Conservation (phyloP, 306 rosid genomes). For the Trifolium dubium region DNA sequence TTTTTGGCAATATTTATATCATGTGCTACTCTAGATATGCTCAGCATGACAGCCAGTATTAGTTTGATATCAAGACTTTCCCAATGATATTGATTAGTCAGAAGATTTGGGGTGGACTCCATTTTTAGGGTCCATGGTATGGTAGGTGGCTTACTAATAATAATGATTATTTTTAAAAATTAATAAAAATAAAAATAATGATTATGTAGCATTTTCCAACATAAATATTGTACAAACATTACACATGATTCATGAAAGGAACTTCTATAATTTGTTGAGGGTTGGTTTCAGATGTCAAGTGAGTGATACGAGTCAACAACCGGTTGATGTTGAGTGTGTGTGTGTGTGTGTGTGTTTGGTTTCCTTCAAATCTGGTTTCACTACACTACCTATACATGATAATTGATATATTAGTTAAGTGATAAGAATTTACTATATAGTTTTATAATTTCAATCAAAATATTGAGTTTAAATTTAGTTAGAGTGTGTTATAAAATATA, state of each 20-base stretch:
- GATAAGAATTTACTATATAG: too few species aligned
- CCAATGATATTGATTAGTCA: not conserved
- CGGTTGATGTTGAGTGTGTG: not conserved
- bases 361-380: not conserved
- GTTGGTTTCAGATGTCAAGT: slow-evolving; percentile 5
- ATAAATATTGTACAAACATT: slow-evolving; percentile 2
- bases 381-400: too few species aligned
- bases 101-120: not conserved
- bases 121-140: not conserved
- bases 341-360: not conserved
- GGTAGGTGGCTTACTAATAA: not conserved
- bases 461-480: too few species aligned
- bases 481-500: too few species aligned
- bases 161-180: not conserved
- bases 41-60: not conserved
- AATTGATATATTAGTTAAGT: too few species aligned
- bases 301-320: not conserved
- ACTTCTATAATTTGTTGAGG: not conserved
- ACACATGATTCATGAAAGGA: slow-evolving; percentile 5
- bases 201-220: not conserved
- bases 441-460: too few species aligned
- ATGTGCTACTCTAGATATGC: too few species aligned
- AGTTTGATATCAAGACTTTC: not conserved
- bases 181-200: not conserved
- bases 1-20: too few species aligned